Evolutionary conservation across 306 rosid genomes (phyloP), one percentile per base, ranked within the genome.

Genomic region (Elaeagnus macrophylla): DNA sequence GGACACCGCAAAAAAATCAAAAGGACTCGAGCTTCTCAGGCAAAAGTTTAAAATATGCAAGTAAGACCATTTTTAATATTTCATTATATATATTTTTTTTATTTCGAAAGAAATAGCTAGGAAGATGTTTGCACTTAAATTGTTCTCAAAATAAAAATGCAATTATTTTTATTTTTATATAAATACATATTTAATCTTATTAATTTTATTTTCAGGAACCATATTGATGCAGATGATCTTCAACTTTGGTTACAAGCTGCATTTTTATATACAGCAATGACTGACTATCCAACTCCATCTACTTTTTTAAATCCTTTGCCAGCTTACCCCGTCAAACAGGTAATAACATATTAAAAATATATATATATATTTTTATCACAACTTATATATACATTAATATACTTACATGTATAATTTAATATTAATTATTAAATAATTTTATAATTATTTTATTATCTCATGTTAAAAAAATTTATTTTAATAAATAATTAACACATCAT

Each of bases 221-320:
- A 55, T 48, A 49, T 50, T 5, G 51, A 54, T 25, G 16, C 41
- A 39, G 37, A 0, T 8, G 13, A 51, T 54, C 50, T 90, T 62
- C 18, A 36, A 57, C 7, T 9, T 43, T 90, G 97, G 97, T 71
- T 90, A 10, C 1, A 0, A 0, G 17, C 76, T 0, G 91, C 95
- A 0, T 79, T 3, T 14, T 0, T n/a, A 9, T 78, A 63, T 65
- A 72, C 94, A 3, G 77, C 94, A 37, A 90, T 90, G 95, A 81
- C 86, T 0, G 97, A 90, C 76, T 90, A 90, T 76, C 97, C 97
- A 0, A 81, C 95, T n/a, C 81, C 97, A 35, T 72, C 86, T 19
- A 81, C 76, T 72, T 90, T 90, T 62, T 1, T 90, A 0, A 74
- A 2, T 51, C 88, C 94, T 1, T 13, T 90, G 70, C 97, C 97